phyloP scores from a whole-genome alignment of 495 filamentous ascomycete species.

The Penicillium psychrofluorescens region DNA sequence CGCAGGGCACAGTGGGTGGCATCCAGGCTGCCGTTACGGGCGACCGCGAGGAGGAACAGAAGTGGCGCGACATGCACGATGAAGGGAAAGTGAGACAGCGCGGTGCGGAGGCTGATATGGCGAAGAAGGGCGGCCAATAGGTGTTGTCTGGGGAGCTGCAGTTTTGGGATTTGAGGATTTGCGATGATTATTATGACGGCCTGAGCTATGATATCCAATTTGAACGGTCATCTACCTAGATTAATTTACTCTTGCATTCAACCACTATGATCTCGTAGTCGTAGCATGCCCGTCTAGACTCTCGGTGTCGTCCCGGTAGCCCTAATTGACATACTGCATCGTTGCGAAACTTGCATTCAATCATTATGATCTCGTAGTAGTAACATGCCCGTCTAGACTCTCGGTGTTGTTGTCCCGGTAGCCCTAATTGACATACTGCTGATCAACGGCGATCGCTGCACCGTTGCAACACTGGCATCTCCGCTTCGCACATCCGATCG shows the following conservation, averaged over 20 bases:
- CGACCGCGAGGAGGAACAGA: slow-evolving; percentile 53
- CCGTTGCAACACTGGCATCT: too few species aligned
- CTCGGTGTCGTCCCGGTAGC: too few species aligned
- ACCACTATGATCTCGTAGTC: not conserved
- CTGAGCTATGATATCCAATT: slow-evolving; percentile 15
- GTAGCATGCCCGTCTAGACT: too few species aligned
- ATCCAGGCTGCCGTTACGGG: slow-evolving; percentile 66
- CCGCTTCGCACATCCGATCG: too few species aligned
- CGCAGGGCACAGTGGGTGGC: slow-evolving; percentile 61
- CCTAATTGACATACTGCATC: too few species aligned
- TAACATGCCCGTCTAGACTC: too few species aligned
- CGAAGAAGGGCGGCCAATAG: slow-evolving; percentile 49
- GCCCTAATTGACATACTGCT: too few species aligned
- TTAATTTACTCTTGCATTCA: not conserved
- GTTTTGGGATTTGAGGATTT: slow-evolving; percentile 1
- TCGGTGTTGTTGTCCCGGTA: too few species aligned
- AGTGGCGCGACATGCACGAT: slow-evolving; percentile 65
- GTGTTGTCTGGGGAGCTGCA: not conserved
- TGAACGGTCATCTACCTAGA: slow-evolving; percentile 1
- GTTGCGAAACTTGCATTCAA: too few species aligned
- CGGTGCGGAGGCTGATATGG: slow-evolving; percentile 75
- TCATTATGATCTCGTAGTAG: too few species aligned
- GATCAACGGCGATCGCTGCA: too few species aligned
- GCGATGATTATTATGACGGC: slow-evolving; percentile 9
- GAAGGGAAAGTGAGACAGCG: slow-evolving; percentile 80